A percentile compares a stretch with the other conserved stretches of the same genome.
These are phyloP conservation scores for Xerophyta viscosa DNA, from an alignment of 106 monocot species.

Conservation along the genomic window DNA sequence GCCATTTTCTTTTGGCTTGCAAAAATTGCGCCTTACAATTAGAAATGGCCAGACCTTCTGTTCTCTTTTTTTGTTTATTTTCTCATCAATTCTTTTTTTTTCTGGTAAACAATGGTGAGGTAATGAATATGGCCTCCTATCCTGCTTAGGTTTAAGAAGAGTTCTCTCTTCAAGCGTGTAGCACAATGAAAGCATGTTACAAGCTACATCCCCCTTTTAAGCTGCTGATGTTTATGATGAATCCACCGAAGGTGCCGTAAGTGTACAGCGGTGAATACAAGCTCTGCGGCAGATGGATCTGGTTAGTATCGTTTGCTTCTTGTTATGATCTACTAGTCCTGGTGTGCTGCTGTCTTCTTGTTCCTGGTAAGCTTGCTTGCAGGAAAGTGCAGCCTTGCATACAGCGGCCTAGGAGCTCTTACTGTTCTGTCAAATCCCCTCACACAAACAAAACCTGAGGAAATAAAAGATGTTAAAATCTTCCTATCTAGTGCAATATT, in stretches of 20 bases:
- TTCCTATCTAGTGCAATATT: not conserved
- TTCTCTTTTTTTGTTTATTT: not conserved
- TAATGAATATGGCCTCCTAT: not conserved
- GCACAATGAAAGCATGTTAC: not conserved
- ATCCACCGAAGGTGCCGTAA: not conserved
- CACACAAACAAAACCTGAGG: conserved; percentile 16
- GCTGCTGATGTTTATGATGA: not conserved
- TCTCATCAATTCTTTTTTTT: no score
- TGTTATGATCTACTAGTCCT: not conserved
- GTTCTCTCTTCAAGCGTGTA: not conserved
- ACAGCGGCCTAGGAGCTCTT: conserved; percentile 10
- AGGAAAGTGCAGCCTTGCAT: conserved; percentile 16
- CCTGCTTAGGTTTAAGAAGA: not conserved
- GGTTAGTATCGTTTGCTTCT: not conserved
- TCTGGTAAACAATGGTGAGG: not conserved
- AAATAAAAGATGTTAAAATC: not conserved
- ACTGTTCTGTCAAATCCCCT: conserved; percentile 12
- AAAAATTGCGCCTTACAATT: conserved; percentile 2
- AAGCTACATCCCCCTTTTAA: not conserved
- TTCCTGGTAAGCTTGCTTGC: conserved; percentile 7
- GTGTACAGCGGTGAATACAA: not conserved
- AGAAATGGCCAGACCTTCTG: conserved; percentile 3
- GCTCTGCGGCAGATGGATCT: not conserved
- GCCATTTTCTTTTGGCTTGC: not conserved
- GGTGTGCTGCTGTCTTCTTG: not conserved